phyloP scores from a whole-genome alignment of 1,284 basidiomycete genomes.

The Boletellus deceptivus region DNA sequence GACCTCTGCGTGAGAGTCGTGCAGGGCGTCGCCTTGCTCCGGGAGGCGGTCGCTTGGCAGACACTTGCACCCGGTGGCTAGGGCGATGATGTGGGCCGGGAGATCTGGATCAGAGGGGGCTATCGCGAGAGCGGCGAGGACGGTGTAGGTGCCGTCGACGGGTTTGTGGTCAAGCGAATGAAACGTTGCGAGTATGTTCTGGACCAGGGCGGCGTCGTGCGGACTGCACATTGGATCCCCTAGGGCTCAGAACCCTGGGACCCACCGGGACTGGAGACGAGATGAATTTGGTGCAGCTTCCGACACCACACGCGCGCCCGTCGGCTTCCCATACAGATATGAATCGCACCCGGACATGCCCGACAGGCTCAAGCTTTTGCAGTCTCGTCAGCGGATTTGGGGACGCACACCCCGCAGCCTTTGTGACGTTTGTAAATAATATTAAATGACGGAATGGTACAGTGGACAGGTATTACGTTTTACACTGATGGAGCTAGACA shows the following conservation, averaged over 20 bases:
- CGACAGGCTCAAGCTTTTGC: too few relatives aligned
- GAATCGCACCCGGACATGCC: slow-evolving; percentile 7
- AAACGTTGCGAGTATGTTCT: slow-evolving; percentile 44
- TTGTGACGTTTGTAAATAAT: slow-evolving; percentile 18
- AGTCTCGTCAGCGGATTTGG: too few relatives aligned
- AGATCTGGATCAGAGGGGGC: slow-evolving; percentile 13
- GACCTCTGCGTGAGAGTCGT: slow-evolving; percentile 91
- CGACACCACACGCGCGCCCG: too few relatives aligned
- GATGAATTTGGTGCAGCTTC: too few relatives aligned
- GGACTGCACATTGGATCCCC: too few relatives aligned
- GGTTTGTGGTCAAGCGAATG: slow-evolving; percentile 45
- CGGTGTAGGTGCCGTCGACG: slow-evolving; percentile 53
- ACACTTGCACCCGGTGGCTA: slow-evolving; percentile 88
- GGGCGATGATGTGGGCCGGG: slow-evolving; percentile 55
- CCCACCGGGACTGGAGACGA: too few relatives aligned
- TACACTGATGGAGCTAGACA: slow-evolving; percentile 23
- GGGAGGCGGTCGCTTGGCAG: slow-evolving; percentile 68
- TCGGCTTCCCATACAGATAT: too few relatives aligned
- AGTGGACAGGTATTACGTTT: slow-evolving; percentile 14
- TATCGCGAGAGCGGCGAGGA: slow-evolving; percentile 60
- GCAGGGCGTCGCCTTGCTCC: slow-evolving; percentile 73
- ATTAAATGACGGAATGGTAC: slow-evolving; percentile 24
- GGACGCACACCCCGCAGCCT: not conserved
- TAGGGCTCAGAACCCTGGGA: too few relatives aligned
- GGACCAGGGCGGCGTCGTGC: slow-evolving; percentile 20